Evolutionary conservation across 257 asterid genomes (phyloP).

Genomic region (Datura wrightii): DNA sequence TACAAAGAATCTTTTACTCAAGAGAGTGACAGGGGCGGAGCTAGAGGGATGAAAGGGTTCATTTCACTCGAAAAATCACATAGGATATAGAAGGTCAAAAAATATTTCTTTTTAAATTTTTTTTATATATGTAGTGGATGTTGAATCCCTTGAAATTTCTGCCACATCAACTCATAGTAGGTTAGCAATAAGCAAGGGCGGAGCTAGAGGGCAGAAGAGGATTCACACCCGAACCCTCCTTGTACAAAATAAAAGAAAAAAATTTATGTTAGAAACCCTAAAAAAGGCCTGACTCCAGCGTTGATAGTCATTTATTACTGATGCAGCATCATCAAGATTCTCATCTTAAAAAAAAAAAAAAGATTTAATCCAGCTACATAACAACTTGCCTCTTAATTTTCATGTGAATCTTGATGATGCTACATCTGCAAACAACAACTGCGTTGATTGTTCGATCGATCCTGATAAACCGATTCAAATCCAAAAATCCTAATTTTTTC

Average conservation of each 20-base stretch:
- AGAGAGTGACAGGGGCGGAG: background rate
- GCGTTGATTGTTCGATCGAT: background rate
- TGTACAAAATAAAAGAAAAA: no score
- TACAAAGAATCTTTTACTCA: background rate
- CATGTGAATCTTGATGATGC: slow-evolving; percentile 66
- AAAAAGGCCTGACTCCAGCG: background rate
- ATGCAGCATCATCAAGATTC: slow-evolving; percentile 75
- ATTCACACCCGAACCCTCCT: no score
- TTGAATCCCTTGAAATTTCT: background rate
- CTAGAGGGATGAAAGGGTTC: background rate
- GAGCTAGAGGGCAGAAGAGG: background rate
- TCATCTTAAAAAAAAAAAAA: slow-evolving; percentile 42
- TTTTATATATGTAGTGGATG: background rate
- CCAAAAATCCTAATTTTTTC: background rate
- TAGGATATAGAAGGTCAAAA: background rate
- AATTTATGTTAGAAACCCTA: background rate
- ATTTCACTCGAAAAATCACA: background rate
- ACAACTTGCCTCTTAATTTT: slow-evolving; percentile 35
- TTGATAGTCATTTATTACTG: slow-evolving; percentile 45
- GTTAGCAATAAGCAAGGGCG: background rate
- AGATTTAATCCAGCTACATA: background rate
- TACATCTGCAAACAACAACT: slow-evolving; percentile 55
- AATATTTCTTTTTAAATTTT: background rate
- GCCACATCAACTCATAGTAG: background rate
- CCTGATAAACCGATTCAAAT: background rate